phyloP scores from a whole-genome alignment of 768 basidiomycete genomes.

The Serpula lacrymans region DNA sequence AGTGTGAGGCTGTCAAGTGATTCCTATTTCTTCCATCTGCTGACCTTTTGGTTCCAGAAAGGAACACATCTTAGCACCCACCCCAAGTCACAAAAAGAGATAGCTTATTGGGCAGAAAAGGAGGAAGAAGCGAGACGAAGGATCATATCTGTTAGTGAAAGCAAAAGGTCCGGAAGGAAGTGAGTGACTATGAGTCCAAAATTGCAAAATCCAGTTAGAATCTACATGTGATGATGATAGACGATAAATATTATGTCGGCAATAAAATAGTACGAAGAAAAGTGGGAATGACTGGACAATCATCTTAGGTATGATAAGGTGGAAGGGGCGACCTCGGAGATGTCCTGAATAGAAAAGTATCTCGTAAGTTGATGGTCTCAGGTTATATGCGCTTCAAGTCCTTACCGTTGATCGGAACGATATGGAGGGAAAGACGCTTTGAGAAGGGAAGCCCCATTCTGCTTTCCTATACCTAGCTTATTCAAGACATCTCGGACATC shows the following conservation, averaged over 20 bases:
- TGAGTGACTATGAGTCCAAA: conserved; percentile 16
- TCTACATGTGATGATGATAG: conserved; percentile 12
- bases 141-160: conserved; percentile 41
- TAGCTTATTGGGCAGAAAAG: conserved; percentile 81
- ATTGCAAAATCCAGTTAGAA: conserved; percentile 17
- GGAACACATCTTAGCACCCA: conserved; percentile 72
- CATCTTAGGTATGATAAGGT: too few relatives aligned
- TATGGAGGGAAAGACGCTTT: conserved; percentile 69
- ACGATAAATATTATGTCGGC: conserved; percentile 1
- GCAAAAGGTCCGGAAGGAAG: conserved; percentile 15
- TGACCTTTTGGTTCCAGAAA: conserved; percentile 37
- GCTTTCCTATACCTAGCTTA: conserved; percentile 79
- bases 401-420: conserved; percentile 41
- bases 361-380: background rate
- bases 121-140: conserved; percentile 75
- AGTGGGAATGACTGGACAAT: background rate
- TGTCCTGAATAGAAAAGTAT: too few relatives aligned
- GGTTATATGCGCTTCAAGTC: conserved; percentile 2
- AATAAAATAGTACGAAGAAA: background rate
- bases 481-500: conserved; percentile 83
- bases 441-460: conserved; percentile 52
- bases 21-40: background rate
- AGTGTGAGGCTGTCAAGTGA: conserved; percentile 49
- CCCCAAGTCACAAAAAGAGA: conserved; percentile 81
- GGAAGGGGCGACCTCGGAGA: too few relatives aligned